These are phyloP conservation scores for Nephelium lappaceum DNA, from an alignment of 345 rosid species.

Conservation along the genomic window DNA sequence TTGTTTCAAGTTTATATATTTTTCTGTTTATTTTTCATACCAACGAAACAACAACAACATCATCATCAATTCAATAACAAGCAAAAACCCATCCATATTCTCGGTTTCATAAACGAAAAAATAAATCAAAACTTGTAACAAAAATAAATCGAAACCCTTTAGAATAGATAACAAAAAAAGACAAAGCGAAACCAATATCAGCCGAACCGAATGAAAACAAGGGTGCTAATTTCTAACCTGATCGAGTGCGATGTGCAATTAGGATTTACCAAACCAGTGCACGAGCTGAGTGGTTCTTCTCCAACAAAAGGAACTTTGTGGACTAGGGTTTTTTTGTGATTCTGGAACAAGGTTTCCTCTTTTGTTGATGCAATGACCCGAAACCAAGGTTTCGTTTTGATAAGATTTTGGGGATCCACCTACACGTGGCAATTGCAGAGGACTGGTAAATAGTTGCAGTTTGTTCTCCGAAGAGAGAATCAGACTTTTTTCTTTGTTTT, in stretches of 20 bases:
- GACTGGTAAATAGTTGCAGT: too few species aligned
- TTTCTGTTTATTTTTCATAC: not conserved
- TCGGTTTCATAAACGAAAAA: not conserved
- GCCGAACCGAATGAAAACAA: too few species aligned
- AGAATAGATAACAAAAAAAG: too few species aligned
- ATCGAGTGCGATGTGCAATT: not conserved
- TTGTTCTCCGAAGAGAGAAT: not conserved
- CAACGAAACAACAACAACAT: not conserved
- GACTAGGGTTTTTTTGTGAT: not conserved
- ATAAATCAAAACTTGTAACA: not conserved
- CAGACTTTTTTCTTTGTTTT: constrained; percentile 16
- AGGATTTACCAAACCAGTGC: not conserved
- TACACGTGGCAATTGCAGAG: not conserved
- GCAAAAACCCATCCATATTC: not conserved
- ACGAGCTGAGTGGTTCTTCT: not conserved
- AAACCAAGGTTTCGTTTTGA: not conserved
- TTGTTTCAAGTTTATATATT: not conserved
- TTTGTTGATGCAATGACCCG: not conserved
- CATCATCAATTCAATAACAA: not conserved
- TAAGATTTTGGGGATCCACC: too few species aligned
- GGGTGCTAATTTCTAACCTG: not conserved
- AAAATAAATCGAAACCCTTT: not conserved
- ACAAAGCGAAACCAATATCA: too few species aligned
- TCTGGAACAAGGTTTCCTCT: not conserved
- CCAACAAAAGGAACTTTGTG: not conserved